Base-by-base conservation (phyloP, 192 early-diverging fungal genomes). In the Mortierella hygrophila region DNA sequence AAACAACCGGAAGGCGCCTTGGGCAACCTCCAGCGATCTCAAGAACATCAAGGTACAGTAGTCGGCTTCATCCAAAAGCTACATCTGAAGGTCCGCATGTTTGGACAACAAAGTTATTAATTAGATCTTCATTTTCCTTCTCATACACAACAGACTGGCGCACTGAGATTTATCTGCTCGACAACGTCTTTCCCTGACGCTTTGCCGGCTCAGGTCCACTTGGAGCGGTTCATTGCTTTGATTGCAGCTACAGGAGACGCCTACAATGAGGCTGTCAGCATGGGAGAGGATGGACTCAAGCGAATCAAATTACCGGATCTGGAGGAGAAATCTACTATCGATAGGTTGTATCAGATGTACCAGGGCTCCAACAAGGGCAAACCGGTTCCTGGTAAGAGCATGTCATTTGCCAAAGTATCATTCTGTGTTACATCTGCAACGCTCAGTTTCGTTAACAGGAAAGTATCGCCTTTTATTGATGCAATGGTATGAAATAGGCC, bases 231-330 rank as follows among this genome's bases (percentile, higher is more conserved):
- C 68, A 74, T 88, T 4, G 79, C 96, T 7, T 90, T 93, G 26
- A 79, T 96, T 18, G 88, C 88, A 5, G 95, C 92, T 20, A 83
- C 92, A 0, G 91, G 92, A 70, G 97, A 98, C 89, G 75, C 94
- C 0, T 94, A 94, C 77, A 91, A 95, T 79, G 92, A 96, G 57
- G 88, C 93, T 4, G 88, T 94, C 1, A 88, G 90, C 20, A 92
- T 93, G 10, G 95, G 95, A 42, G 97, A 99, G 74, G 96, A 97
- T 80, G 95, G 94, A 20, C 40, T 97, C 40, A 95, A 95, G 89
- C 89, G 94, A 63, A 85, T 94, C 60, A 89, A 89, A 7, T 93
- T 93, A 44, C 92, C 94, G 6, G 91, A 97, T 82, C 87, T 94
- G 44, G 97, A 99, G 54, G 90, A 95, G 46, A 87, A 77, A 29